A percentile compares a stretch with the other conserved stretches of the same genome.
Evolutionary conservation across 768 basidiomycete genomes (phyloP).

Genomic region (Calvatia gigantea): DNA sequence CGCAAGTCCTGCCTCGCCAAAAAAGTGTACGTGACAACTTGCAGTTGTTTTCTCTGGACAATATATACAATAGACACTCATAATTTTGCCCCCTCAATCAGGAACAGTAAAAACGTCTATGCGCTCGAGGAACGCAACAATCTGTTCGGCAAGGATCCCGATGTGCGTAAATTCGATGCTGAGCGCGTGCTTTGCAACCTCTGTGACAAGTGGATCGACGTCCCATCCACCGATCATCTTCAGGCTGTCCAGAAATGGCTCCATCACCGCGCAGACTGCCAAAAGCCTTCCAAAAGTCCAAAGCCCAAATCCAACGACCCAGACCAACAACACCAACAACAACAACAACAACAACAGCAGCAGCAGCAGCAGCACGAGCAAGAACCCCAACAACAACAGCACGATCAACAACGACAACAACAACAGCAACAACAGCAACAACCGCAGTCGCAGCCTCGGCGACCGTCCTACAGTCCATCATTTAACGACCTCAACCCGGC

Average conservation of each 20-base stretch:
- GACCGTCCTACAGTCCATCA: slow-evolving; percentile 31
- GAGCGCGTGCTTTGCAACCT: slow-evolving; percentile 67
- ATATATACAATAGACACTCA: no score
- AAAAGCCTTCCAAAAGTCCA: slow-evolving; percentile 24
- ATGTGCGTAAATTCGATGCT: slow-evolving; percentile 72
- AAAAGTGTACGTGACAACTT: slow-evolving; percentile 52
- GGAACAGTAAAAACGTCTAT: slow-evolving; percentile 49
- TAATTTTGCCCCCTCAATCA: slow-evolving; percentile 19
- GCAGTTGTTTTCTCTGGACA: no score
- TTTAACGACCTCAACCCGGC: slow-evolving; percentile 58
- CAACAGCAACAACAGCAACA: slow-evolving; percentile 13
- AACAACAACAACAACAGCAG: not conserved
- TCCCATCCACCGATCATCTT: slow-evolving; percentile 57
- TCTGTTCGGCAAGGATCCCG: slow-evolving; percentile 59
- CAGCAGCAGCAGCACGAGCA: not conserved
- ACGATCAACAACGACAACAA: not conserved
- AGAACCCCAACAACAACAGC: slow-evolving; percentile 21
- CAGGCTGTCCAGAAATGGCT: slow-evolving; percentile 65
- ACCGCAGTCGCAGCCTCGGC: slow-evolving; percentile 16
- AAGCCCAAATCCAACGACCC: not conserved
- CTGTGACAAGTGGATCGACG: slow-evolving; percentile 66
- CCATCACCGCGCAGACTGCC: slow-evolving; percentile 56
- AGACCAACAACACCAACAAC: not conserved
- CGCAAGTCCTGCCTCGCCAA: slow-evolving; percentile 79
- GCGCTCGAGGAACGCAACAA: slow-evolving; percentile 60